Percentiles rank a stretch among this genome's conserved stretches.
These are phyloP conservation scores for Blastomyces gilchristii DNA, from an alignment of 2,329 filamentous ascomycete species.

Conservation along the genomic window DNA sequence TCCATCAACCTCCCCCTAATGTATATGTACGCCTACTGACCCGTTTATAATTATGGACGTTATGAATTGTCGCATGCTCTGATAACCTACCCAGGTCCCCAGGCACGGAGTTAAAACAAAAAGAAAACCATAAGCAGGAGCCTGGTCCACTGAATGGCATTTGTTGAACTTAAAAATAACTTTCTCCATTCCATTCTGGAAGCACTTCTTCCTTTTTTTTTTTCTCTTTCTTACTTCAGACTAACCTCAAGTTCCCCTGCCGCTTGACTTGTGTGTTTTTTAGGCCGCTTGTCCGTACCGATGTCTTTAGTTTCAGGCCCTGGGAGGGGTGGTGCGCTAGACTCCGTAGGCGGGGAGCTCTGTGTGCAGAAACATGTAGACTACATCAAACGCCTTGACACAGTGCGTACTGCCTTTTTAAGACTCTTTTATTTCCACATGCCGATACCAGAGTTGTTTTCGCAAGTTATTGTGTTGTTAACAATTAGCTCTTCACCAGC, in stretches of 20 bases:
- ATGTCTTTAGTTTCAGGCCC: slow-evolving; percentile 55
- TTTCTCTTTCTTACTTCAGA: neutral
- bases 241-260: neutral
- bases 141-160: neutral
- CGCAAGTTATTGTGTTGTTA: slow-evolving; percentile 3
- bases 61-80: neutral
- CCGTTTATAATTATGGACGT: neutral
- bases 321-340: slow-evolving; percentile 39
- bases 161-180: neutral
- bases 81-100: neutral
- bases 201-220: neutral
- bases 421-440: slow-evolving; percentile 11
- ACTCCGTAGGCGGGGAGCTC: slow-evolving; percentile 41
- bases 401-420: slow-evolving; percentile 41
- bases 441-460: neutral
- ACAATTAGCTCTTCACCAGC: slow-evolving; percentile 41
- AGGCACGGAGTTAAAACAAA: neutral
- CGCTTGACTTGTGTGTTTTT: neutral
- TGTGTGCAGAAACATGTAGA: slow-evolving; percentile 63
- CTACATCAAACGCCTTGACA: slow-evolving; percentile 89
- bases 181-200: neutral
- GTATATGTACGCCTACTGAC: neutral
- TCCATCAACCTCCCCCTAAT: no score
- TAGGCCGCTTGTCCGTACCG: neutral
- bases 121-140: neutral